Conservation (phyloP, 2,329 filamentous ascomycete species). For the Shiraia bambusicola region DNA sequence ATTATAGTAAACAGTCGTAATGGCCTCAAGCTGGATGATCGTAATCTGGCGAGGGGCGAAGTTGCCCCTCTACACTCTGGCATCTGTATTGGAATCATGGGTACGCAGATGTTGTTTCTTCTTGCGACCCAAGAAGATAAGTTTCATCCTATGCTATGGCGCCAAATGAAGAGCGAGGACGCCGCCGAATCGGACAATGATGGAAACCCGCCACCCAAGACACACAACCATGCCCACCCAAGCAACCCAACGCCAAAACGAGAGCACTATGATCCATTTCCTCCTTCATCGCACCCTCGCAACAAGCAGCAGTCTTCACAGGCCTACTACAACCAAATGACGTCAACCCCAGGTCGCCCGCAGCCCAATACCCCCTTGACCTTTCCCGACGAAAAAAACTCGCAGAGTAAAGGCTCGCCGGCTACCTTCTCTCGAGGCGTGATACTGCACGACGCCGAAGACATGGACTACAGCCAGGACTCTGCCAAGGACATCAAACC, state of each 20-base stretch:
- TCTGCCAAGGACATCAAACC: constrained; percentile 90
- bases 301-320: constrained; percentile 37
- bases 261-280: constrained; percentile 42
- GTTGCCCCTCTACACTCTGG: constrained; percentile 74
- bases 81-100: constrained; percentile 86
- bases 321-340: constrained; percentile 36
- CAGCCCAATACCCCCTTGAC: constrained; percentile 38
- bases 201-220: constrained; percentile 32
- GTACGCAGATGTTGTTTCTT: constrained; percentile 98
- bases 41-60: constrained; percentile 65
- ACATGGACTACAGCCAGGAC: constrained; percentile 77
- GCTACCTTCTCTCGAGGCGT: constrained; percentile 52
- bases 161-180: constrained; percentile 52
- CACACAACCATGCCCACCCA: constrained; percentile 37
- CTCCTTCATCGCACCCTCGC: constrained; percentile 38
- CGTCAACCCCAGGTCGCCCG: constrained; percentile 39
- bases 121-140: constrained; percentile 74
- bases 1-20: constrained; percentile 89
- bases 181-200: constrained; percentile 45
- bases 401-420: constrained; percentile 49
- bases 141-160: constrained; percentile 69
- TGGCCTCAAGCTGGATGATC: constrained; percentile 80
- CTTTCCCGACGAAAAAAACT: constrained; percentile 38
- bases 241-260: constrained; percentile 41
- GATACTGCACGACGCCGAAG: constrained; percentile 56